Percentiles rank a stretch among this genome's conserved stretches.
These are phyloP conservation scores for Glycine latifolia DNA, from an alignment of 306 rosid genomes.

Conservation along the genomic window DNA sequence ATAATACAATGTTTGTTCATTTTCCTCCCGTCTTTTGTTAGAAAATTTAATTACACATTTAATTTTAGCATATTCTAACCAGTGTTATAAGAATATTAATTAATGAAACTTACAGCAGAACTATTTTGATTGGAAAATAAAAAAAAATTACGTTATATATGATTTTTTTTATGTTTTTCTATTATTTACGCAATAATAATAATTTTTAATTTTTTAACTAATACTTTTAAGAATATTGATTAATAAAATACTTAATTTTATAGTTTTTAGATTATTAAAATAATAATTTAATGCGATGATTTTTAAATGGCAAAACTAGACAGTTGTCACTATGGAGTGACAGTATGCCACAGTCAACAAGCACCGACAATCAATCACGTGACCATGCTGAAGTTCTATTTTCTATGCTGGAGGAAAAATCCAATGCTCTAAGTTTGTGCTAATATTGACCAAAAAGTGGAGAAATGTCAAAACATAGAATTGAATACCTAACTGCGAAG, in stretches of 20 bases:
- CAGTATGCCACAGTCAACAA: not conserved
- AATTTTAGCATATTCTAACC: no score
- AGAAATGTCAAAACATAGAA: not conserved
- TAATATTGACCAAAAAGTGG: not conserved
- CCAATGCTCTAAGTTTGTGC: not conserved
- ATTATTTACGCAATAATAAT: no score
- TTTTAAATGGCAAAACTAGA: not conserved
- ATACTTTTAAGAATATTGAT: no score
- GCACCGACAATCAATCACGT: not conserved
- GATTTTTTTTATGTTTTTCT: no score
- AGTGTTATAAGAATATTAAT: no score
- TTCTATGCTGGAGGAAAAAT: not conserved
- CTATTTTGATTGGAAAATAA: no score
- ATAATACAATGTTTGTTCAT: not conserved
- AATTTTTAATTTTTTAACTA: no score
- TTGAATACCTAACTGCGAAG: not conserved
- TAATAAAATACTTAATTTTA: no score
- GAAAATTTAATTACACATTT: no score
- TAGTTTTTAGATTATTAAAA: not conserved
- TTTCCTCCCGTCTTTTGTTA: not conserved
- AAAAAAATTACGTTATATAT: no score
- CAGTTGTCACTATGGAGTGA: not conserved
- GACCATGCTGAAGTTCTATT: not conserved
- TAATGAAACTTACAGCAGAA: no score
- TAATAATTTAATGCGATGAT: not conserved